Evolutionary conservation across 2,329 filamentous ascomycete genomes (phyloP), one percentile per base, ranked within the genome.

Genomic region (Neofusicoccum sp.): DNA sequence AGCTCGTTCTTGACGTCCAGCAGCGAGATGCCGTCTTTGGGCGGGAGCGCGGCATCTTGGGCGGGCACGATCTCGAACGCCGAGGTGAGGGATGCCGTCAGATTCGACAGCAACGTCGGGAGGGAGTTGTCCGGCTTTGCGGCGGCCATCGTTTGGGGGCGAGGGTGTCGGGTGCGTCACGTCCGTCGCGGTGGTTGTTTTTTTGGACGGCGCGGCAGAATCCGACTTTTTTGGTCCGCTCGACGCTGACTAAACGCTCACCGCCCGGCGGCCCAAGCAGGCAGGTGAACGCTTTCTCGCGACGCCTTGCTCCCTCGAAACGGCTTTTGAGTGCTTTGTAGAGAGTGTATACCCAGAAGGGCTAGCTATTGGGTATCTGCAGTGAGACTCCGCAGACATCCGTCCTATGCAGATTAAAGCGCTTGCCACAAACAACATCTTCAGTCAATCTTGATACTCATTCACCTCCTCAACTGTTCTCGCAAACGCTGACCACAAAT

Each of bases 1-100:
- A 99, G 84, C 74, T 99, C 95, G 78, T 96, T 98, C 80, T 99
- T 99, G 67, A 92, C 88, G 74, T 98, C 93, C 71, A 99, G 88
- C 1, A 99, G 87, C 0, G 95, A 97, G 64, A 99, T 95, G 73
- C 95, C 94, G 71, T 97, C 88, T 67, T 89, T 84, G 1, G 91
- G 89, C n/a, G 91, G 86, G 54, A 89, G 80, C 54, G 85, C 85
- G 0, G 22, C 50, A 43, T 56, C 29, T n/a, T 41, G 50, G 22
- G 45, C 29, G 0, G 89, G 86, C 16, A 83, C 66, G 9, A 72
- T 74, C 54, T 76, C 69, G 8, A 73, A 70, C 0, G 89, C 83
- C 5, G 89, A 87, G 64, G 93, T 87, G 49, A 89, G 82, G 0
- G 90, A 87, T 0, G 87, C 84, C 0, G 82, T 81, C 16, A 84